Percentiles rank a stretch among this genome's conserved stretches.
Evolutionary conservation across 805 yeast species (phyloP).

Genomic region (Torulaspora indica): DNA sequence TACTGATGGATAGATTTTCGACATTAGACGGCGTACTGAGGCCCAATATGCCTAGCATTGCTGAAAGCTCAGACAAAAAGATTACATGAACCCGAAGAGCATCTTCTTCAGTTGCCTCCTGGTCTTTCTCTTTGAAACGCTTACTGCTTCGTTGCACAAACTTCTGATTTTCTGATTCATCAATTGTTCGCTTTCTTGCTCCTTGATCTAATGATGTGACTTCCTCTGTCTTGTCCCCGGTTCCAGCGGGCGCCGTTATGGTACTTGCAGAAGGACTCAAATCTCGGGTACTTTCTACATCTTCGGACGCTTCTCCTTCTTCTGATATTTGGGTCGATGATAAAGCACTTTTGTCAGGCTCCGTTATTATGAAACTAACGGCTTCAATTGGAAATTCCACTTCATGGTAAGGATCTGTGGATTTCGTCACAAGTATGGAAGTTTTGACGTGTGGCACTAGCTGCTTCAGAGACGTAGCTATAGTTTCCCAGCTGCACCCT

Average conservation of each 20-base stretch:
- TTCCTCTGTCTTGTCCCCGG: slow-evolving; percentile 11
- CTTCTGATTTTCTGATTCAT: slow-evolving; percentile 18
- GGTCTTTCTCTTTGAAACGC: slow-evolving; percentile 36
- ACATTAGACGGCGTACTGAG: slow-evolving; percentile 10
- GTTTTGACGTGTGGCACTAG: slow-evolving; percentile 40
- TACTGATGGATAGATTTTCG: slow-evolving; percentile 10
- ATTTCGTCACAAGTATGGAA: slow-evolving; percentile 32
- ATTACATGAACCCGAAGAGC: slow-evolving; percentile 13
- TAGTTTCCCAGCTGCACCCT: slow-evolving; percentile 31
- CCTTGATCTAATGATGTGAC: slow-evolving; percentile 11
- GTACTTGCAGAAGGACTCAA: slow-evolving; percentile 8
- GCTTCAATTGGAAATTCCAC: slow-evolving; percentile 47
- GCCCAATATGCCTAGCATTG: slow-evolving; percentile 8
- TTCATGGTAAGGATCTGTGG: slow-evolving; percentile 49
- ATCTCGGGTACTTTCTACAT: slow-evolving; percentile 1
- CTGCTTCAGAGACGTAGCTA: slow-evolving; percentile 26
- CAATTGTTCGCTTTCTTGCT: slow-evolving; percentile 19
- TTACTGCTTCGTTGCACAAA: slow-evolving; percentile 40
- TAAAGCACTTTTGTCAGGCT: slow-evolving; percentile 7
- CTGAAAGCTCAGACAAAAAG: slow-evolving; percentile 21
- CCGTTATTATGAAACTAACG: slow-evolving; percentile 36
- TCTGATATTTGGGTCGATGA: slow-evolving; percentile 4
- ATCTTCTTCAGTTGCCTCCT: slow-evolving; percentile 15
- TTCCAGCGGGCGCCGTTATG: slow-evolving; percentile 19
- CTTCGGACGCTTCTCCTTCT: slow-evolving; percentile 20